Evolutionary conservation across 2,329 filamentous ascomycete genomes (phyloP).

Genomic region (Aspergillus glaucus): DNA sequence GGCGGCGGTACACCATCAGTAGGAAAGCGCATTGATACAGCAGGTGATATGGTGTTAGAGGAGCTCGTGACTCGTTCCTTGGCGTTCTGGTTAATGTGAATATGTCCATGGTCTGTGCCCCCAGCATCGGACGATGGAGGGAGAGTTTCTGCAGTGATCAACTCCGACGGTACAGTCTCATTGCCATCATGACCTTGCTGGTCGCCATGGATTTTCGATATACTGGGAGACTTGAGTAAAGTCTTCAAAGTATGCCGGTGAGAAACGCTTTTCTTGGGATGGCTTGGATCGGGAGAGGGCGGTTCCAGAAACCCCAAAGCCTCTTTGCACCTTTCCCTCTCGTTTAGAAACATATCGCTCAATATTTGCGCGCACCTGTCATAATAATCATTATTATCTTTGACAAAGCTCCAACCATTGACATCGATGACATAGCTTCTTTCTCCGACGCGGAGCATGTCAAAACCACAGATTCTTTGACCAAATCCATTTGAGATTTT

Average conservation of each 20-base stretch:
- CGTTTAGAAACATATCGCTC: constrained; percentile 78
- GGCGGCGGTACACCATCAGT: constrained; percentile 32
- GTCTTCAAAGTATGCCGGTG: constrained; percentile 50
- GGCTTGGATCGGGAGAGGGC: constrained; percentile 25
- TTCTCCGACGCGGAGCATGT: constrained; percentile 77
- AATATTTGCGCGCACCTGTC: constrained; percentile 82
- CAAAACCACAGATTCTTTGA: constrained; percentile 92
- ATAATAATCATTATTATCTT: constrained; percentile 98
- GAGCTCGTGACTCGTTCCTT: constrained; percentile 18
- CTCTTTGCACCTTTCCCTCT: constrained; percentile 49
- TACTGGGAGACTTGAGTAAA: constrained; percentile 60
- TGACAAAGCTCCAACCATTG: constrained; percentile 99
- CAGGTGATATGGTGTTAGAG: constrained; percentile 21
- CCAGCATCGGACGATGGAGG: constrained; percentile 31
- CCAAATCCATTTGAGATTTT: constrained; percentile 90
- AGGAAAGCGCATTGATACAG: constrained; percentile 17
- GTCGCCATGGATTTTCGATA: constrained; percentile 51
- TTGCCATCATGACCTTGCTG: constrained; percentile 38
- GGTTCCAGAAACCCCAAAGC: constrained; percentile 28
- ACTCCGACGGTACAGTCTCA: constrained; percentile 42
- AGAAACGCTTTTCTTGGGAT: constrained; percentile 34
- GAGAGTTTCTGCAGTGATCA: constrained; percentile 22
- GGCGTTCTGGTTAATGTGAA: constrained; percentile 9
- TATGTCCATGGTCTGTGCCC: constrained; percentile 15
- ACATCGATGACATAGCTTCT: constrained; percentile 98